Evolutionary conservation across 2,329 filamentous ascomycete genomes (phyloP), one percentile per base, ranked within the genome.

Genomic region (Rosellinia necatrix): DNA sequence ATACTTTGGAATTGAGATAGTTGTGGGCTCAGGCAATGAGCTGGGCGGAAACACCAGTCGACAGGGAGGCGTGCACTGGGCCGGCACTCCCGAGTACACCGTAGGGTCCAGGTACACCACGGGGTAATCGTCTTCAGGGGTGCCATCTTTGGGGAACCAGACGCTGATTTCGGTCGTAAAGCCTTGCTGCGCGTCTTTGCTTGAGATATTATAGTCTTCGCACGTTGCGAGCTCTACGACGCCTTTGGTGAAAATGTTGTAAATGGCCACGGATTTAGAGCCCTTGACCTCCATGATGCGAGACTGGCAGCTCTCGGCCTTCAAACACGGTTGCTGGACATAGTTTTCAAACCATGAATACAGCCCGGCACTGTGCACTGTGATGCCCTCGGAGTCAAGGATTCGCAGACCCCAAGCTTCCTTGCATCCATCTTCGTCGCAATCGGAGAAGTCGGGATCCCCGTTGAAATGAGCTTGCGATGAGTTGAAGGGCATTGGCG

Each of bases 41-140:
- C 29, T 49, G 10, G 51, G 51, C 24, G 51, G 30, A 13, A 54
- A 42, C 12, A 54, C 51, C 3, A 54, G n/a, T 9, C 8, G 42
- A 35, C 51, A 54, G 30, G 51, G 43, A 12, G 51, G 42, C 24
- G 21, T 30, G 43, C 51, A 54, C 25, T 54, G 51, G 7, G 44
- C 44, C 24, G 44, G 44, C 9, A 15, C 17, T 25, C 32, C 44
- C 10, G 29, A 13, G n/a, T 49, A 49, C 44, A 49, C 44, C 17
- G 35, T 7, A 40, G 35, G 35, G 35, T 40, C 35, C 6, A 40
- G 35, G 13, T 40, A 40, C 3, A 40, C 35, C 6, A 40, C 35
- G 2, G 8, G 6, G 10, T 24, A 24, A 37, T 37, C 44, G 15
- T 40, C 35, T n/a, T n/a, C n/a, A n/a, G n/a, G n/a, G n/a, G n/a